phyloP scores from a whole-genome alignment of 345 rosid genomes.

The Pseudoturritis turrita region DNA sequence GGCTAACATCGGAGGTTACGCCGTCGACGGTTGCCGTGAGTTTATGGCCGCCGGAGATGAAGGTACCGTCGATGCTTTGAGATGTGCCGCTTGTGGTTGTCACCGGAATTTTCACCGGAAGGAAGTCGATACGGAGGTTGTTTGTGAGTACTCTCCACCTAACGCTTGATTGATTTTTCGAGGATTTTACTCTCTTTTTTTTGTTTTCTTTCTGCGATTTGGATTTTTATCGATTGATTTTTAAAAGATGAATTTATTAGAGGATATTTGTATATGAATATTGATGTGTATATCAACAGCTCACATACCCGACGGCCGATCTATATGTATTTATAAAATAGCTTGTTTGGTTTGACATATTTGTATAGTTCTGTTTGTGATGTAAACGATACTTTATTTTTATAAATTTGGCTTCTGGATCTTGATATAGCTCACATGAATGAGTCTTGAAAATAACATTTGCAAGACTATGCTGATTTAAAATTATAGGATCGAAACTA shows the following conservation, averaged over 20 bases:
- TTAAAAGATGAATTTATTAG: slow-evolving; percentile 9
- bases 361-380: slow-evolving; percentile 17
- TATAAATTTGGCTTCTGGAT: background rate
- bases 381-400: too few species aligned
- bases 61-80: slow-evolving; percentile 40
- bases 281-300: slow-evolving; percentile 29
- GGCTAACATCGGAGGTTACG: slow-evolving; percentile 67
- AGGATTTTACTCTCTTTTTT: background rate
- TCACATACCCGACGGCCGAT: background rate
- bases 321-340: slow-evolving; percentile 2
- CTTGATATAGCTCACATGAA: background rate
- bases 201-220: background rate
- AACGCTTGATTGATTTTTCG: slow-evolving; percentile 15
- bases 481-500: background rate
- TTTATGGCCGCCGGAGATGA: slow-evolving; percentile 62
- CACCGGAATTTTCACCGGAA: slow-evolving; percentile 74
- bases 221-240: slow-evolving; percentile 15
- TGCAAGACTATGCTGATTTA: background rate
- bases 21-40: slow-evolving; percentile 80
- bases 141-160: slow-evolving; percentile 67
- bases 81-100: slow-evolving; percentile 75
- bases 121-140: slow-evolving; percentile 56
- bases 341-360: slow-evolving; percentile 25
- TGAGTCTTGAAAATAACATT: background rate
- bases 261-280: slow-evolving; percentile 24